Base-by-base conservation (phyloP, 1,284 basidiomycete species). In the Cutaneotrichosporon cutaneum region DNA sequence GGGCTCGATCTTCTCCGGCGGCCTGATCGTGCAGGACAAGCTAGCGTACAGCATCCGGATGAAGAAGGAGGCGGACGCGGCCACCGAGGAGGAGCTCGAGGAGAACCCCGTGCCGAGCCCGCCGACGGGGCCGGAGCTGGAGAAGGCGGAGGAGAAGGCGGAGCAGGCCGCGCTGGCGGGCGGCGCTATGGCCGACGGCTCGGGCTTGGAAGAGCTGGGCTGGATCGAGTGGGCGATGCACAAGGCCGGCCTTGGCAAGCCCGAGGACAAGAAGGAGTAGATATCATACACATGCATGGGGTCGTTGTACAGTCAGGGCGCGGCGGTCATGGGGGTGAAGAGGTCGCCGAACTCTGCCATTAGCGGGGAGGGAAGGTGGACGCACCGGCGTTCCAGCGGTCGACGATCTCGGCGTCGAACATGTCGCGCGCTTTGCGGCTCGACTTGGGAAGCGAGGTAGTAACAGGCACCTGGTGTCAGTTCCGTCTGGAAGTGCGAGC, bases 381-480 rank as follows among this genome's bases (percentile, higher is more conserved):
- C 74, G 50, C 51, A 76, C 76, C 69, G 8, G 51, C 24, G 55
- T 76, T 76, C 76, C 76, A 77, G 56, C 73, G 66, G 11, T 62
- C 65, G 18, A 77, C 76, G 22, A 74, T 71, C 1, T 72, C 71
- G 24, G 51, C 59, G 42, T 77, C 76, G 58, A 67, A 69, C 62
- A 76, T 61, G 18, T 67, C 67, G 27, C 51, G 51, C 14, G 44
- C 50, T 59, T 47, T 67, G 52, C 36, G 30, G n/a, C n/a, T n/a
- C n/a, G 50, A 45, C 30, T 30, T 26, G 30, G 39, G 5, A 13
- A 14, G 36, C 36, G 50, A 22, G 32, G 50, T 57, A 32, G 44
- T 30, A 8, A 32, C 30, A 24, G 35, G 48, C 18, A 27, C 45
- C 60, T 56, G 44, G 4, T 14, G 44, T 60, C 55, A 60, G 58